These are phyloP conservation scores for Rhizophora mangle DNA, from an alignment of 345 rosid genomes.

Conservation along the genomic window DNA sequence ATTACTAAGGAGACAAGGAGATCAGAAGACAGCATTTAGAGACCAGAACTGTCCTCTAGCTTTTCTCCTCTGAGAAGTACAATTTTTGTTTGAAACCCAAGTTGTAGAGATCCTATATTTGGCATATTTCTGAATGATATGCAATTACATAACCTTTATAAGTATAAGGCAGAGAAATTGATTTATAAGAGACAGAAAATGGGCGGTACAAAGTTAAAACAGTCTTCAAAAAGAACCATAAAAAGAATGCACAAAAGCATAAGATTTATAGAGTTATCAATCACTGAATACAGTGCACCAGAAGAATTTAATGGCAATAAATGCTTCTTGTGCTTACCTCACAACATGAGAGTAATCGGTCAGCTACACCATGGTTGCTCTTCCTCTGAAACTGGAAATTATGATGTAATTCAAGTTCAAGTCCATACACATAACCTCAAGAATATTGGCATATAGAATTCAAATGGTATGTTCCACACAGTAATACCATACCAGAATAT, in stretches of 20 bases:
- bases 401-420: conserved; percentile 17
- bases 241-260: too few species aligned
- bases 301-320: background rate
- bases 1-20: background rate
- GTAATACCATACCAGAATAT: too few species aligned
- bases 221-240: too few species aligned
- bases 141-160: too few species aligned
- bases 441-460: background rate
- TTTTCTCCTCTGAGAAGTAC: too few species aligned
- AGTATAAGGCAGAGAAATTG: too few species aligned
- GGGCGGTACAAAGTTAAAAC: too few species aligned
- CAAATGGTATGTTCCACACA: too few species aligned
- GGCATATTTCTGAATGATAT: too few species aligned
- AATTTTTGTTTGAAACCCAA: too few species aligned
- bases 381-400: conserved; percentile 47
- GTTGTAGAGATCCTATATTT: too few species aligned
- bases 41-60: background rate
- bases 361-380: conserved; percentile 54
- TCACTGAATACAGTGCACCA: background rate
- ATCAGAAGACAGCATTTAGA: background rate
- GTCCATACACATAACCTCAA: conserved; percentile 10
- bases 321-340: conserved; percentile 45
- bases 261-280: background rate
- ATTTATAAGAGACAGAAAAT: too few species aligned
- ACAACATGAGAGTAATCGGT: conserved; percentile 73